Percentiles rank a stretch among this genome's conserved stretches.
phyloP scores from a whole-genome alignment of 2,329 filamentous ascomycete genomes.

The Neofusicoccum cordaticola region DNA sequence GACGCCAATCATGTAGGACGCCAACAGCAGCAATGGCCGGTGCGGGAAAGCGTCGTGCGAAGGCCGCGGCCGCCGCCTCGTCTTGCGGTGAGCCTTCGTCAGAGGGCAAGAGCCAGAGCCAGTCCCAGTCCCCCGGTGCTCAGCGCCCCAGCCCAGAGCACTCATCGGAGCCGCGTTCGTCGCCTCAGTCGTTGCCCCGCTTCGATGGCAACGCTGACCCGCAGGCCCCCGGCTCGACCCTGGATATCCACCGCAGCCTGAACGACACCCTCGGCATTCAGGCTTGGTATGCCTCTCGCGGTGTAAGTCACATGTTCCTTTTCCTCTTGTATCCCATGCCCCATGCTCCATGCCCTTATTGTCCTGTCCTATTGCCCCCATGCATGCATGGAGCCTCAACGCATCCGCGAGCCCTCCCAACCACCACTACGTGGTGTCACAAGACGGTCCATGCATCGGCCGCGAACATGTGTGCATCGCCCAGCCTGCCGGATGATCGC shows the following conservation, averaged over 20 bases:
- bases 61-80: constrained; percentile 29
- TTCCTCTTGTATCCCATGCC: background rate
- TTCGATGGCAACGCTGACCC: constrained; percentile 37
- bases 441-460: background rate
- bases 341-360: no score
- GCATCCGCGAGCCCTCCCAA: no score
- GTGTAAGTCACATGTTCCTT: constrained; percentile 26
- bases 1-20: background rate
- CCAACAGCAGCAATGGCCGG: constrained; percentile 33
- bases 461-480: background rate
- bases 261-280: constrained; percentile 34
- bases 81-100: constrained; percentile 24
- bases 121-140: constrained; percentile 8
- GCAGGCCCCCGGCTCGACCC: background rate
- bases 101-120: background rate
- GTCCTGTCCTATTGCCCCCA: background rate
- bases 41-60: constrained; percentile 33
- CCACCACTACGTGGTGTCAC: background rate
- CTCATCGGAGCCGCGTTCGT: constrained; percentile 21
- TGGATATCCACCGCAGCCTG: constrained; percentile 30
- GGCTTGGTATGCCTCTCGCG: constrained; percentile 36
- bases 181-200: constrained; percentile 29
- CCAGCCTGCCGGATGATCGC: background rate
- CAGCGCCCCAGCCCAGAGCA: constrained; percentile 9
- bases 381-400: background rate